A percentile compares a stretch with the other conserved stretches of the same genome.
Evolutionary conservation across 2,329 filamentous ascomycete species (phyloP).

Genomic region (Fusarium sp.): DNA sequence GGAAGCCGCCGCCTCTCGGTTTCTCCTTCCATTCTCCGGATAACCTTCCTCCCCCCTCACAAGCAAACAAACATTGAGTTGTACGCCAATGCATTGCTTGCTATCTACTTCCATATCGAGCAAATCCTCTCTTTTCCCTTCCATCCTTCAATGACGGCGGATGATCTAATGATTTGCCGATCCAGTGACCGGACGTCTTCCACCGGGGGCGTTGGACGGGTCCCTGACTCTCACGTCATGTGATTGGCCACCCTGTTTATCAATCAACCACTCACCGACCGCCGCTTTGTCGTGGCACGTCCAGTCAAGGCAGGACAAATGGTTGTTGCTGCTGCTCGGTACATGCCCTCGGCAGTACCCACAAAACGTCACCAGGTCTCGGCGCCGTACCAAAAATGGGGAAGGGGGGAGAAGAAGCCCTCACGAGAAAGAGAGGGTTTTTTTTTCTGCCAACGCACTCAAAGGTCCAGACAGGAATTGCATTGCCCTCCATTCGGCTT

Average conservation of each 20-base stretch:
- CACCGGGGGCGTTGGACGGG: neutral
- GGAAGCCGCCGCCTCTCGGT: neutral
- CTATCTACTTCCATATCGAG: constrained; percentile 14
- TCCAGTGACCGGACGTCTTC: constrained; percentile 34
- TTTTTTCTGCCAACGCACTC: neutral
- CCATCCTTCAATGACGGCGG: constrained; percentile 29
- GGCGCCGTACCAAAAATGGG: constrained; percentile 1
- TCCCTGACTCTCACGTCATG: neutral
- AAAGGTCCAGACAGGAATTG: neutral
- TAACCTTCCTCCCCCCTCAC: constrained; percentile 5
- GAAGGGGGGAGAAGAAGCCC: neutral
- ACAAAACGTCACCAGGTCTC: constrained; percentile 16
- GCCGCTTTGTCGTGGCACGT: constrained; percentile 27
- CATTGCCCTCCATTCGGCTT: constrained; percentile 1
- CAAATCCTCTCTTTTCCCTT: constrained; percentile 18
- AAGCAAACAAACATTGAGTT: neutral
- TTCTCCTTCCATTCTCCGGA: constrained; percentile 6
- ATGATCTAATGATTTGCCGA: constrained; percentile 40
- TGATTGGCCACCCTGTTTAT: constrained; percentile 38
- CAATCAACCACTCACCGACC: constrained; percentile 35
- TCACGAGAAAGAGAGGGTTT: neutral
- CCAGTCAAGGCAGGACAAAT: constrained; percentile 13
- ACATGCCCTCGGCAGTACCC: constrained; percentile 17
- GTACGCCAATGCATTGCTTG: constrained; percentile 12
- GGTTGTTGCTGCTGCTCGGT: constrained; percentile 7